Percentiles rank a stretch among this genome's conserved stretches.
Conservation (phyloP, 768 basidiomycete genomes). For the Xerocomus brunneocitrinus region DNA sequence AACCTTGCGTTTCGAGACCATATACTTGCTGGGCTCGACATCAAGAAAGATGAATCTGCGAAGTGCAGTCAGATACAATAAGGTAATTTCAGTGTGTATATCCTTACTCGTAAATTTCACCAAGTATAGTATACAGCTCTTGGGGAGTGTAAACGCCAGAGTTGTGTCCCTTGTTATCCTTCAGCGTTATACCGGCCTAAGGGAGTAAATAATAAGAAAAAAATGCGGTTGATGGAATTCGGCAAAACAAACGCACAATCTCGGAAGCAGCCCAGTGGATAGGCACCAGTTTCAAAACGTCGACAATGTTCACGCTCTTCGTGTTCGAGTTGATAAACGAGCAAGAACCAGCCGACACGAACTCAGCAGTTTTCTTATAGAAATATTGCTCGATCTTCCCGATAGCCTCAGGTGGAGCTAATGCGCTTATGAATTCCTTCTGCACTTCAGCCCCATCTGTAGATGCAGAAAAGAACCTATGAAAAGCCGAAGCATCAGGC, state of each 20-base stretch:
- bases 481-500: background rate
- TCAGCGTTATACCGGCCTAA: slow-evolving; percentile 71
- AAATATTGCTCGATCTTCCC: slow-evolving; percentile 58
- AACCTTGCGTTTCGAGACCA: slow-evolving; percentile 50
- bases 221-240: background rate
- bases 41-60: slow-evolving; percentile 74
- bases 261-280: slow-evolving; percentile 67
- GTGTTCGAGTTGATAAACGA: slow-evolving; percentile 51
- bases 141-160: slow-evolving; percentile 59
- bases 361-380: slow-evolving; percentile 55
- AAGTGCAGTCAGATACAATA: background rate
- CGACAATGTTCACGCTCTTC: slow-evolving; percentile 60
- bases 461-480: slow-evolving; percentile 62
- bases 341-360: slow-evolving; percentile 53
- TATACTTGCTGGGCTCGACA: slow-evolving; percentile 52
- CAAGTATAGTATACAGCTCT: slow-evolving; percentile 59
- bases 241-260: slow-evolving; percentile 44
- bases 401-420: slow-evolving; percentile 45
- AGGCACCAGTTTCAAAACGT: slow-evolving; percentile 63
- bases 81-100: background rate
- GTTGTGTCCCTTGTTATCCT: slow-evolving; percentile 42
- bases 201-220: background rate
- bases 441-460: slow-evolving; percentile 35
- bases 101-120: slow-evolving; percentile 64
- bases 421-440: slow-evolving; percentile 46